A percentile compares a stretch with the other conserved stretches of the same genome.
Conservation (phyloP, 2,329 filamentous ascomycete genomes). For the Cladosporium halotolerans region DNA sequence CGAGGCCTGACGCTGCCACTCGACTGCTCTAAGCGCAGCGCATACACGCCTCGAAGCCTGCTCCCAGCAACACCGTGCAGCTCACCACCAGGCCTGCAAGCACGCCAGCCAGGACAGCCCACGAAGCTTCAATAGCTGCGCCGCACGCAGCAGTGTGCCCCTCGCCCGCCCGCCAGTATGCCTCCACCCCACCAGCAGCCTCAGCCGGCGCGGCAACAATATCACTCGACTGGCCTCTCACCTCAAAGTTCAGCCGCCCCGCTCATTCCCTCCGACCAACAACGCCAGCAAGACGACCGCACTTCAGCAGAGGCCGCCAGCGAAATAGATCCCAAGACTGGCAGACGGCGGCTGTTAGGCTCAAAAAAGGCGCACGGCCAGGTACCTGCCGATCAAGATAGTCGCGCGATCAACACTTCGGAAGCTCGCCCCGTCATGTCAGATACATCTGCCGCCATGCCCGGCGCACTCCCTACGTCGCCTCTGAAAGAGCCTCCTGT, state of each 20-base stretch:
- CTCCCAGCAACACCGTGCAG: no score
- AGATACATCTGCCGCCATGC: conserved; percentile 10
- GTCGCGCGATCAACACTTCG: conserved; percentile 1
- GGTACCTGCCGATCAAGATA: background rate
- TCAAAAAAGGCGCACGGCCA: conserved; percentile 17
- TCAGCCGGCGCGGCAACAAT: background rate
- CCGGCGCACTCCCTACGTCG: conserved; percentile 4
- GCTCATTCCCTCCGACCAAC: conserved; percentile 10
- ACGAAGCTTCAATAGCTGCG: no score
- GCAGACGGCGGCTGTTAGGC: conserved; percentile 19
- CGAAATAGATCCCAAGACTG: conserved; percentile 17
- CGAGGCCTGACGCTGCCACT: no score
- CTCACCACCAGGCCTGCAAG: background rate
- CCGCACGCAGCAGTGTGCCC: background rate
- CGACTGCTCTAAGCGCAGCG: no score
- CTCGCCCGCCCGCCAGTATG: background rate
- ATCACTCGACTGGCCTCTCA: conserved; percentile 5
- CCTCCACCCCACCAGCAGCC: conserved; percentile 7
- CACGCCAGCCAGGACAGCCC: background rate
- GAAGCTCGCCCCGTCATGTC: conserved; percentile 4
- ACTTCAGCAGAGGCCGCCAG: background rate
- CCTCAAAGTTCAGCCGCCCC: conserved; percentile 13
- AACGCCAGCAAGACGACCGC: background rate
- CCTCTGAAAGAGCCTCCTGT: background rate
- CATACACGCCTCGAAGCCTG: no score